Conservation (phyloP, 441 rosid genomes). For the California macrophylla region DNA sequence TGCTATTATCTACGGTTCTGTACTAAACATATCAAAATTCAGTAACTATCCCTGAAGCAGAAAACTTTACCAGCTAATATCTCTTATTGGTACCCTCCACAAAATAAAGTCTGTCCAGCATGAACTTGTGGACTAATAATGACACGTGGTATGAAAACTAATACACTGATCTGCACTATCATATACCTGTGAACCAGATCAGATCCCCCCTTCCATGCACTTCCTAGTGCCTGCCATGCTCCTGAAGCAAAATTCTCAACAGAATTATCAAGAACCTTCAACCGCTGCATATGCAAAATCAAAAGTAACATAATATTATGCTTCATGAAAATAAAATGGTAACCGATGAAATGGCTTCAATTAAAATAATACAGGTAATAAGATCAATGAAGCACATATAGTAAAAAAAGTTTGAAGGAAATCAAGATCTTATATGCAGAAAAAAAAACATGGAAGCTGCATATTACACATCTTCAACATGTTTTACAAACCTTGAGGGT, state of each 20-base stretch:
- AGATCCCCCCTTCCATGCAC: slow-evolving; percentile 68
- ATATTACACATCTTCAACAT: not conserved
- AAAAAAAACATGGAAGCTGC: not conserved
- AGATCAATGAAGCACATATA: not conserved
- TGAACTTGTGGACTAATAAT: not conserved
- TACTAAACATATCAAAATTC: not conserved
- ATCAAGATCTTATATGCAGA: not conserved
- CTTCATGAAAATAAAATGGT: not conserved
- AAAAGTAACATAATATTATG: slow-evolving; percentile 5
- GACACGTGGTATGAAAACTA: not conserved
- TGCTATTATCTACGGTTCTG: not conserved
- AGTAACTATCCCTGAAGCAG: not conserved
- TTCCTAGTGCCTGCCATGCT: slow-evolving; percentile 89
- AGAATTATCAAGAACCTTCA: slow-evolving; percentile 73
- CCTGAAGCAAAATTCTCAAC: slow-evolving; percentile 88
- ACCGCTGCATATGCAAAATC: slow-evolving; percentile 34
- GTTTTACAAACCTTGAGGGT: not conserved
- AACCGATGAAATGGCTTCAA: not conserved
- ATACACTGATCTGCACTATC: not conserved
- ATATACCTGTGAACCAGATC: slow-evolving; percentile 62
- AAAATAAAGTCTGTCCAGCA: not conserved
- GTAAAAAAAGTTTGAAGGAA: not conserved
- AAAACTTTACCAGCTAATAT: not conserved
- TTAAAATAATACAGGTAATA: not conserved
- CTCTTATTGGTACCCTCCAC: not conserved